These are phyloP conservation scores for Ceratobasidium sp. DNA, from an alignment of 1,284 basidiomycete species.

Conservation along the genomic window DNA sequence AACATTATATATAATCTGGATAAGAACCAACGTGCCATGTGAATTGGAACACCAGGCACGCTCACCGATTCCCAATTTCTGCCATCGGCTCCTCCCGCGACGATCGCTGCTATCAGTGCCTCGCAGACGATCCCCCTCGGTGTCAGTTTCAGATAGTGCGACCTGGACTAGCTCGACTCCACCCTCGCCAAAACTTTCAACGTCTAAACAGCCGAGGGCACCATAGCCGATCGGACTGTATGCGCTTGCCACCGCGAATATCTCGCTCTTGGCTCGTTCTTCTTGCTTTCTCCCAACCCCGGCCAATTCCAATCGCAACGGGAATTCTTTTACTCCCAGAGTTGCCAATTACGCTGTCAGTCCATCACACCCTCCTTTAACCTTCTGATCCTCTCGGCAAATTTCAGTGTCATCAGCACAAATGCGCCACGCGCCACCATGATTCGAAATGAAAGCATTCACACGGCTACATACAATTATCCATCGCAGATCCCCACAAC, in stretches of 20 bases:
- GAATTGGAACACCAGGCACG: slow-evolving; percentile 22
- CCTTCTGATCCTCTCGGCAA: too few species aligned
- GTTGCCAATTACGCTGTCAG: too few species aligned
- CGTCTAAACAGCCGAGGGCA: neutral
- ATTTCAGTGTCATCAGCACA: too few species aligned
- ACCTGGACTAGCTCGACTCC: too few species aligned
- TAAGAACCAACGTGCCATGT: slow-evolving; percentile 23
- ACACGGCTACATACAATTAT: slow-evolving; percentile 3
- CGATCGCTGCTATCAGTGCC: neutral
- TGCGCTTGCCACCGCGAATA: neutral
- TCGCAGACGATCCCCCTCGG: too few species aligned
- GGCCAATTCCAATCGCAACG: neutral
- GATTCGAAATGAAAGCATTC: too few species aligned
- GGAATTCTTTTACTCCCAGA: neutral
- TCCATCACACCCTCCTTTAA: too few species aligned
- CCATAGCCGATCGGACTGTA: neutral
- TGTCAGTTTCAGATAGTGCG: too few species aligned
- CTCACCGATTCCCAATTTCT: neutral
- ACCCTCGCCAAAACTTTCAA: neutral
- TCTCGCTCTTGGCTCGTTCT: too few species aligned
- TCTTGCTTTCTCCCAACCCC: neutral
- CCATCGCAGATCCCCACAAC: too few species aligned
- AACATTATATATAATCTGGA: neutral
- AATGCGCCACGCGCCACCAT: too few species aligned
- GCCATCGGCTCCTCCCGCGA: neutral